These are phyloP conservation scores for Verticillium alfalfae DNA, from an alignment of 2,329 filamentous ascomycete genomes.

Conservation along the genomic window DNA sequence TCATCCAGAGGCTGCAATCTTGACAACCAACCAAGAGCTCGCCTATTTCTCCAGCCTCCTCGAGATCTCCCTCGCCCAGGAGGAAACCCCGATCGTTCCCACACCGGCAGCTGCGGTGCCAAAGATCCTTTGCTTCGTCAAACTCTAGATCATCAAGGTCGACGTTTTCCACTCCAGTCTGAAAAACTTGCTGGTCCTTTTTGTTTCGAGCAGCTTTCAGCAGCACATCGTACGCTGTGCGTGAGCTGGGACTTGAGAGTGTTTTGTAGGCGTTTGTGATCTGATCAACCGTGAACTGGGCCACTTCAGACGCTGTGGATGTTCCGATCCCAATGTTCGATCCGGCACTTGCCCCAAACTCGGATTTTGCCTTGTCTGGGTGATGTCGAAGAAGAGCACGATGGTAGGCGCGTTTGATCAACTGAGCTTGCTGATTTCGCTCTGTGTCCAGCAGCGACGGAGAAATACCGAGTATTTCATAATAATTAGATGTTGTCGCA, in stretches of 20 bases:
- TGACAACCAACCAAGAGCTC: conserved; percentile 60
- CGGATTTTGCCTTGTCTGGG: conserved; percentile 48
- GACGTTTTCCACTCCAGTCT: conserved; percentile 56
- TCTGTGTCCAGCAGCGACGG: conserved; percentile 38
- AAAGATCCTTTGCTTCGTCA: conserved; percentile 41
- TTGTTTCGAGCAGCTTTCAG: conserved; percentile 13
- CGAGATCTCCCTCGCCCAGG: conserved; percentile 53
- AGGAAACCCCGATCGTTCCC: conserved; percentile 57
- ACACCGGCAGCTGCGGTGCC: conserved; percentile 57
- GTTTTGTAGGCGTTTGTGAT: conserved; percentile 55
- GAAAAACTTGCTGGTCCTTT: conserved; percentile 27
- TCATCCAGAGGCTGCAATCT: conserved; percentile 63
- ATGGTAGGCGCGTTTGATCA: conserved; percentile 59
- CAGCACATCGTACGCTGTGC: conserved; percentile 43
- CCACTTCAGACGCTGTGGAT: background rate
- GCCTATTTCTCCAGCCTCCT: conserved; percentile 51
- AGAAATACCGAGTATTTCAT: conserved; percentile 54
- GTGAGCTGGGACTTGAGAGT: conserved; percentile 44
- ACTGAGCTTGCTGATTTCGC: conserved; percentile 30
- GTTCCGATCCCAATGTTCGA: background rate
- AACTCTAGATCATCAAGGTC: conserved; percentile 60
- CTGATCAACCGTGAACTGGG: conserved; percentile 52
- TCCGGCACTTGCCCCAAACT: background rate
- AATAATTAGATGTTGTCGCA: conserved; percentile 41
- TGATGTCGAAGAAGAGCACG: conserved; percentile 60